Conservation (phyloP, 805 yeast species). For the Hyphopichia homilentoma region DNA sequence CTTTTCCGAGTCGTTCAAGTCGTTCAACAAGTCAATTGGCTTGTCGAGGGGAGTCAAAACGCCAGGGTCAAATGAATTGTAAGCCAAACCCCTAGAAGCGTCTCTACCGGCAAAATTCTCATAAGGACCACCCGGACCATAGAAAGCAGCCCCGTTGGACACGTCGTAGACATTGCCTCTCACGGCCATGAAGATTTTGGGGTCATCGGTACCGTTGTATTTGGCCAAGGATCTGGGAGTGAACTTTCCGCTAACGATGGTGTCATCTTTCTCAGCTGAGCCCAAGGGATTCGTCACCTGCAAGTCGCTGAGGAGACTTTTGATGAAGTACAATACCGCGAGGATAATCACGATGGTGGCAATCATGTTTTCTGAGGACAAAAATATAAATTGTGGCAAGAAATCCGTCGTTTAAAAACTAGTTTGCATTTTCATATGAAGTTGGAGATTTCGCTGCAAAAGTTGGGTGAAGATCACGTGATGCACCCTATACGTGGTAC, state of each 20-base stretch:
- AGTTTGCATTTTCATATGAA: too few relatives aligned
- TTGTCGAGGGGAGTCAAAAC: slow-evolving; percentile 64
- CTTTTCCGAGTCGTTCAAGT: slow-evolving; percentile 55
- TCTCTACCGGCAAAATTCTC: slow-evolving; percentile 94
- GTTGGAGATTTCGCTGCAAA: too few relatives aligned
- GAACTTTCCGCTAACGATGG: slow-evolving; percentile 49
- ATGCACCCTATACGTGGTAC: too few relatives aligned
- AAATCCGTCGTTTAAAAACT: too few relatives aligned
- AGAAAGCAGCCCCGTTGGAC: slow-evolving; percentile 71
- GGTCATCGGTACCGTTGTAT: slow-evolving; percentile 78
- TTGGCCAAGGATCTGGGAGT: slow-evolving; percentile 72
- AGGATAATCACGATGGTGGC: slow-evolving; percentile 28
- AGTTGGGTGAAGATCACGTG: too few relatives aligned
- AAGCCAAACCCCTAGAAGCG: slow-evolving; percentile 89
- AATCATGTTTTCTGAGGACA: slow-evolving; percentile 11
- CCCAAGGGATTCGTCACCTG: slow-evolving; percentile 27
- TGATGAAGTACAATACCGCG: slow-evolving; percentile 27
- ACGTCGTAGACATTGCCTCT: slow-evolving; percentile 85
- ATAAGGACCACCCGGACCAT: slow-evolving; percentile 96
- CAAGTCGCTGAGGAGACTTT: slow-evolving; percentile 23
- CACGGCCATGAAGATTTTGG: slow-evolving; percentile 81
- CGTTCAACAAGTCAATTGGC: slow-evolving; percentile 72
- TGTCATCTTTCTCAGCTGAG: slow-evolving; percentile 16
- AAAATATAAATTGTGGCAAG: too few relatives aligned
- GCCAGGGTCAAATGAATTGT: slow-evolving; percentile 75